phyloP scores from a whole-genome alignment of 2,329 filamentous ascomycete species.

The Aspergillus neoniger region DNA sequence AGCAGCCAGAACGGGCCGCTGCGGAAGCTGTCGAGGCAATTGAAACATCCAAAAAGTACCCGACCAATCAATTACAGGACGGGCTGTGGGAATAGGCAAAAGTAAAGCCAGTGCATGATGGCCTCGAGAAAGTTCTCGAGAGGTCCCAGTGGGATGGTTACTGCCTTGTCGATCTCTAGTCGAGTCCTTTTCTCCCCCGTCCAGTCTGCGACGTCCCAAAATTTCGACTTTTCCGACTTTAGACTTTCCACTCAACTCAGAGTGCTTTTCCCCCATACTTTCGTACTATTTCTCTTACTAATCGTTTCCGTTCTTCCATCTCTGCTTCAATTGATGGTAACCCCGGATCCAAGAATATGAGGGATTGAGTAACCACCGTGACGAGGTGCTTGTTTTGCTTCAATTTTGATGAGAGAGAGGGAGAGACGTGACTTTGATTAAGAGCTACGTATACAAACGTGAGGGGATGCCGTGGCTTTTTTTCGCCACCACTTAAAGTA shows the following conservation, averaged over 20 bases:
- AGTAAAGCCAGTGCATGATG: not conserved
- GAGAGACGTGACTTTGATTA: too few species aligned
- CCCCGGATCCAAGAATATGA: too few species aligned
- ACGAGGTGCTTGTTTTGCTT: too few species aligned
- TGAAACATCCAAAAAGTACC: not conserved
- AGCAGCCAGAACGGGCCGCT: not conserved
- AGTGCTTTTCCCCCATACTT: too few species aligned
- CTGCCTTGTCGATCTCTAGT: constrained; percentile 33
- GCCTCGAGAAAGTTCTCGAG: constrained; percentile 24
- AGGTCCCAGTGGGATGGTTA: constrained; percentile 21
- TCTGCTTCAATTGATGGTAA: too few species aligned
- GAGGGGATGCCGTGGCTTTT: not conserved
- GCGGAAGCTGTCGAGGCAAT: not conserved
- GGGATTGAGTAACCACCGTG: too few species aligned
- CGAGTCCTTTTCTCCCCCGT: constrained; percentile 17
- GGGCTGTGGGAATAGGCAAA: not conserved
- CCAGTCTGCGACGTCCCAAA: not conserved
- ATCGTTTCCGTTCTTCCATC: too few species aligned
- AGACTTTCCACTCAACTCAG: not conserved
- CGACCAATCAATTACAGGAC: not conserved
- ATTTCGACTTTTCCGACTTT: constrained; percentile 1
- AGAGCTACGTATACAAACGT: too few species aligned
- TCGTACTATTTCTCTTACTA: too few species aligned
- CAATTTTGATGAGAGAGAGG: too few species aligned
- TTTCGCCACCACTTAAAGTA: not conserved